Base-by-base conservation (phyloP, 371 early-diverging fungal genomes). In the Mucor saturninus region DNA sequence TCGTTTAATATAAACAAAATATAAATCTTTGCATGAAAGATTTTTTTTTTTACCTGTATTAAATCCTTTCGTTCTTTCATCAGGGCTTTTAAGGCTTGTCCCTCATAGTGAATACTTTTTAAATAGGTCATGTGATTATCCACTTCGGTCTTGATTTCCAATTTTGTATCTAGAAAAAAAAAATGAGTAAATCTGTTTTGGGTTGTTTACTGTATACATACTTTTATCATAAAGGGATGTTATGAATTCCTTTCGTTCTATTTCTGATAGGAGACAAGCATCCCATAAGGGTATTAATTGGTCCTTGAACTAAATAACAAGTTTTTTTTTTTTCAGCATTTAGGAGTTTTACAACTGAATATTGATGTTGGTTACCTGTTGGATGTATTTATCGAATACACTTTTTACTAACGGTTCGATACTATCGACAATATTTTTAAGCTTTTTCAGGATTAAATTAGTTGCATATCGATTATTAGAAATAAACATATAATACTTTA, bases 41-140 rank as follows among this genome's bases (percentile, higher is more conserved):
- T n/a, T 38, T 51, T 28, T n/a, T 51, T 32, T 31, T 14, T 28
- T 75, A 84, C 86, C 74, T 86, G 80, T 13, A 90, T 84, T 26
- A 85, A 75, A 6, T 70, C 84, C 56, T 75, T 79, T 9, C 92
- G 77, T 32, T 80, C 75, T 42, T 85, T 76, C 77, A 90, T 84
- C 31, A 84, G 38, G 4, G 69, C 72, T 50, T 80, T 82, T 2
- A 92, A 68, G 5, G 59, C 64, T 6, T 62, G 64, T 0, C 78
- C 74, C 54, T 79, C 78, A 3, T 67, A 60, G 14, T 75, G 76
- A 15, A 86, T 67, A 10, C 71, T 71, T 30, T 73, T 62, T 49
- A 86, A 48, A 39, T 79, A 81, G 10, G 70, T 70, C 30, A 76
- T 67, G 55, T 76, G 83, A 32, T 77, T 62, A 10, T 73, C 61